These are phyloP conservation scores for Phytophthora rubi DNA, from an alignment of 352 stramenopile species.

Conservation along the genomic window DNA sequence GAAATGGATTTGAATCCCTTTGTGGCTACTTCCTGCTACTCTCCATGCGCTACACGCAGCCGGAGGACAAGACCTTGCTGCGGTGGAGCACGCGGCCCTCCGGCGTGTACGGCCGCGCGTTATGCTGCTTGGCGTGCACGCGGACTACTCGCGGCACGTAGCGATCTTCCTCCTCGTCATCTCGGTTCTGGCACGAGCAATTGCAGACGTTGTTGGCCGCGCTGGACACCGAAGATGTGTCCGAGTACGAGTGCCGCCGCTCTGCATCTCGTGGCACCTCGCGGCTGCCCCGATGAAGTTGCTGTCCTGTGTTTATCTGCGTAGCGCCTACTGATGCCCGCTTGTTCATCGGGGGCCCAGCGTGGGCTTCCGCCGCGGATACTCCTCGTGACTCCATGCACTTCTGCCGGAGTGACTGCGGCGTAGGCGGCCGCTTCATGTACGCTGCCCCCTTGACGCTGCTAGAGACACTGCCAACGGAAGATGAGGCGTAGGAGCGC, in stretches of 20 bases:
- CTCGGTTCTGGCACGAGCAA: slow-evolving; percentile 18
- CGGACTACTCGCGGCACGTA: slow-evolving; percentile 49
- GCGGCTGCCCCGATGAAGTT: slow-evolving; percentile 5
- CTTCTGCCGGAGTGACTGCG: slow-evolving; percentile 72
- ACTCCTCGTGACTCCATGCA: slow-evolving; percentile 63
- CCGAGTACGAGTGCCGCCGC: slow-evolving; percentile 53
- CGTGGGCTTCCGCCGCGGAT: slow-evolving; percentile 22
- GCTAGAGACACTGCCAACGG: slow-evolving; percentile 22
- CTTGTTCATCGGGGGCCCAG: slow-evolving; percentile 44
- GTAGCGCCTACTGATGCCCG: slow-evolving; percentile 23
- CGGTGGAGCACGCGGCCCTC: slow-evolving; percentile 47
- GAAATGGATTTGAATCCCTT: slow-evolving; percentile 1
- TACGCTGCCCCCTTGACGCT: slow-evolving; percentile 63
- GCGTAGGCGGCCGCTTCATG: slow-evolving; percentile 60
- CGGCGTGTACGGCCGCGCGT: slow-evolving; percentile 57
- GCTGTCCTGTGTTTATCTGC: slow-evolving; percentile 10
- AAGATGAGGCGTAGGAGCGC: slow-evolving; percentile 35
- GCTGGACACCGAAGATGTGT: slow-evolving; percentile 26
- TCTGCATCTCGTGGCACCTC: slow-evolving; percentile 15
- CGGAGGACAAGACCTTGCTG: slow-evolving; percentile 59
- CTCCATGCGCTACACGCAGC: slow-evolving; percentile 31
- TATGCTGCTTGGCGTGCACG: slow-evolving; percentile 72
- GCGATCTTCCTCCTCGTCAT: slow-evolving; percentile 26
- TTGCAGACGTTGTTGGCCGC: slow-evolving; percentile 16
- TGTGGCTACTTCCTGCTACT: background rate